phyloP scores from a whole-genome alignment of 495 filamentous ascomycete species.

The Lichenothelia convexa region DNA sequence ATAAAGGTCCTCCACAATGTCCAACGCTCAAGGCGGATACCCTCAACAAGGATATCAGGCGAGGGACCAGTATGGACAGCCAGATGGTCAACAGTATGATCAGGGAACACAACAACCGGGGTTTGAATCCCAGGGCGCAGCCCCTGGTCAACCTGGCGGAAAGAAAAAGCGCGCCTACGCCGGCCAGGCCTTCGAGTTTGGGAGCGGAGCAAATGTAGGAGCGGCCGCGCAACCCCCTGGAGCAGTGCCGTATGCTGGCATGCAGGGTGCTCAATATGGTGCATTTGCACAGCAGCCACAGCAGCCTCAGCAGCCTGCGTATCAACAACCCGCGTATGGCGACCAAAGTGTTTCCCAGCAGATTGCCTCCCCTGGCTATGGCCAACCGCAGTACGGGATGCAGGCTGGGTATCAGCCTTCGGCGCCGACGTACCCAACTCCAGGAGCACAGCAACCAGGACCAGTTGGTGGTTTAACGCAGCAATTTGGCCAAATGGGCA shows the following conservation, averaged over 20 bases:
- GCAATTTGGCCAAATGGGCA: slow-evolving; percentile 64
- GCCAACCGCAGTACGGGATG: slow-evolving; percentile 26
- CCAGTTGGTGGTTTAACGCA: slow-evolving; percentile 61
- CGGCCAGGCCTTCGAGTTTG: slow-evolving; percentile 85
- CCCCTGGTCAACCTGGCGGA: slow-evolving; percentile 26
- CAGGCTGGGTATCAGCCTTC: slow-evolving; percentile 48
- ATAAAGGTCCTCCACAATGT: too few species aligned
- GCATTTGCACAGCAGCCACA: slow-evolving; percentile 5
- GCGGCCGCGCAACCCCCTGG: slow-evolving; percentile 33
- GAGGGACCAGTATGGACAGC: not conserved
- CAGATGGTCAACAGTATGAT: not conserved
- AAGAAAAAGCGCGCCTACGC: slow-evolving; percentile 88
- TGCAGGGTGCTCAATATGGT: not conserved
- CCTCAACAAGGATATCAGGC: not conserved
- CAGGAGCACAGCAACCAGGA: slow-evolving; percentile 28
- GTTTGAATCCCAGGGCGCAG: slow-evolving; percentile 8
- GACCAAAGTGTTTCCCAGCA: slow-evolving; percentile 8
- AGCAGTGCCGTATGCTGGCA: not conserved
- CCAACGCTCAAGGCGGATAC: not conserved
- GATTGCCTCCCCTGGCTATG: slow-evolving; percentile 9
- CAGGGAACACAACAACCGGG: not conserved
- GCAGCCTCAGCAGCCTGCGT: slow-evolving; percentile 13
- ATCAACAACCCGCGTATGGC: slow-evolving; percentile 12
- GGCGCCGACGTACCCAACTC: slow-evolving; percentile 42
- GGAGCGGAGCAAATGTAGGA: slow-evolving; percentile 69